Evolutionary conservation across 768 basidiomycete species (phyloP), one percentile per base, ranked within the genome.

Genomic region (Collybia nuda): DNA sequence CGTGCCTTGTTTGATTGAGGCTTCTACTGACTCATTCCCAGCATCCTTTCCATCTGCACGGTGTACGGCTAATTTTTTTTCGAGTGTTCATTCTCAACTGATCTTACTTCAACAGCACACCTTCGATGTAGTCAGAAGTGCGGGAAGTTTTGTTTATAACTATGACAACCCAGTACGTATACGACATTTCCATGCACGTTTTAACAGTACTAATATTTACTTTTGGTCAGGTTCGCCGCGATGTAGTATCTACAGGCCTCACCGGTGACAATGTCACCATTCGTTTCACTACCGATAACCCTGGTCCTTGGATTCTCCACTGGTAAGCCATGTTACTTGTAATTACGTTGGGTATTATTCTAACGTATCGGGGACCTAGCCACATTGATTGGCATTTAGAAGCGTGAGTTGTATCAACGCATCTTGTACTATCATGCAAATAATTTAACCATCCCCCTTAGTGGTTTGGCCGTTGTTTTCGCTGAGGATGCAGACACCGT

Each of bases 311-410:
- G 77, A 67, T 77, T 44, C 51, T 80, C 22, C 79, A 79, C 54
- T 80, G 79, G 72, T 73, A 18, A 12, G 67, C 51, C 19, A 0
- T 29, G 14, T 23, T 37, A 40, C 11, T 12, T 21, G 5, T 32
- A 17, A 28, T 14, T 37, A 29, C 17, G 5, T 23, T 22, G 19
- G 48, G 18, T 17, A 35, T 17, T 52, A 21, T 51, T 21, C 32
- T 35, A 29, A 38, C 19, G 28, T 28, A 23, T 42, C 8, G n/a
- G 14, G 9, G 17, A 32, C 39, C 6, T 36, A 77, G 77, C 51
- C 79, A 81, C 55, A 81, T 81, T 48, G 78, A 81, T 47, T 80
- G 76, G 69, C 80, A 82, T 64, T 59, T 80, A 7, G 62, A 73
- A 12, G 57, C 61, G 71, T 73, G 47, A 45, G 67, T 58, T 2